Evolutionary conservation across 495 filamentous ascomycete species (phyloP).

Genomic region (Aspergillus heteromorphus): DNA sequence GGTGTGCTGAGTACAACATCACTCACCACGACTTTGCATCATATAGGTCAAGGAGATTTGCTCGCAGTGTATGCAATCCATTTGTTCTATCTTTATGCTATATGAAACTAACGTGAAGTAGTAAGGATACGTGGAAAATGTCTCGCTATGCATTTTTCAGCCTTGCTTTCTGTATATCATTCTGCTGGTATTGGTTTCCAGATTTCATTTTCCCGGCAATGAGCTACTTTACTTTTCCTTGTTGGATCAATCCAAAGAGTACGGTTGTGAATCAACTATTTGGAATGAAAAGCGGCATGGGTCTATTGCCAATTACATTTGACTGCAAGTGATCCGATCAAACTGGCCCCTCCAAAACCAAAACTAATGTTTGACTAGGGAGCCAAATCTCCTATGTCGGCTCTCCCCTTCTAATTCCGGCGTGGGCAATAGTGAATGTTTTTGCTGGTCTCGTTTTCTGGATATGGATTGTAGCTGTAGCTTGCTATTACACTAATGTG

Average conservation of each 20-base stretch:
- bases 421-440: conserved; percentile 82
- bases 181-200: conserved; percentile 73
- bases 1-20: conserved; percentile 74
- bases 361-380: conserved; percentile 49
- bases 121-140: conserved; percentile 71
- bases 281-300: conserved; percentile 70
- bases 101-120: conserved; percentile 13
- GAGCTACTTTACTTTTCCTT: conserved; percentile 78
- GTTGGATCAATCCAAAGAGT: conserved; percentile 76
- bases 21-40: conserved; percentile 75
- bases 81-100: conserved; percentile 48
- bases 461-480: conserved; percentile 69
- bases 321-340: conserved; percentile 44
- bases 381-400: conserved; percentile 82
- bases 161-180: conserved; percentile 51
- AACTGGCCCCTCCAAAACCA: conserved; percentile 34
- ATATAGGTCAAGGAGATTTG: conserved; percentile 23
- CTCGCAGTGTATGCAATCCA: conserved; percentile 23
- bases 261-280: conserved; percentile 76
- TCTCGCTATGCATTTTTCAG: conserved; percentile 78
- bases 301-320: conserved; percentile 75
- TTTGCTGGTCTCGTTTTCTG: conserved; percentile 67
- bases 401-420: conserved; percentile 71
- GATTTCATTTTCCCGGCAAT: conserved; percentile 74
- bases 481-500: conserved; percentile 47